These are phyloP conservation scores for Litchi chinensis DNA, from an alignment of 345 rosid species.

Conservation along the genomic window DNA sequence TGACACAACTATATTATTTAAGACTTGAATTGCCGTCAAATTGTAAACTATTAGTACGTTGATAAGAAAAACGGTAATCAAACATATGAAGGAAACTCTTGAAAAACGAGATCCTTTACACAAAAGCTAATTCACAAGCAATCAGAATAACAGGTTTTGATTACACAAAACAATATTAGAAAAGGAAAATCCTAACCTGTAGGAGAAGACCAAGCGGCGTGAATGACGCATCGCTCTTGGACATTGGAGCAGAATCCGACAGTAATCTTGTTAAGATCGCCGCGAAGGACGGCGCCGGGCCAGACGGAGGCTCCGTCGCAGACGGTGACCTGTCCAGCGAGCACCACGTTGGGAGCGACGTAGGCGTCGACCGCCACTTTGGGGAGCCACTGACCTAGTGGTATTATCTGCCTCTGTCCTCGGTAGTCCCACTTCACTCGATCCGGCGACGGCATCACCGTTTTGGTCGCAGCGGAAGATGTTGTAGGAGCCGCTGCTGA, in stretches of 20 bases:
- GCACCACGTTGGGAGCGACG: constrained; percentile 88
- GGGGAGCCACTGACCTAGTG: constrained; percentile 92
- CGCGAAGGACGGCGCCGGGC: constrained; percentile 89
- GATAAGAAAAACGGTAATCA: not conserved
- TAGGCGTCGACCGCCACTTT: constrained; percentile 96
- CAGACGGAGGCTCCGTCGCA: constrained; percentile 90
- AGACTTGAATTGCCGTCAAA: too few species aligned
- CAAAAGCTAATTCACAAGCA: not conserved
- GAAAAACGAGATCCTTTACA: not conserved
- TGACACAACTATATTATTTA: too few species aligned
- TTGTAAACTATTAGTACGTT: too few species aligned
- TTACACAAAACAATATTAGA: not conserved
- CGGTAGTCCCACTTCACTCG: constrained; percentile 96
- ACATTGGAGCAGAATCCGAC: constrained; percentile 92
- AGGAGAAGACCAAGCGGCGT: constrained; percentile 97
- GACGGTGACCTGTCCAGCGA: constrained; percentile 90
- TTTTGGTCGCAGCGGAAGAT: constrained; percentile 39
- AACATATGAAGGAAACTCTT: not conserved
- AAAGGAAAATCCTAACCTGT: constrained; percentile 54
- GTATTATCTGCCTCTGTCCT: constrained; percentile 91
- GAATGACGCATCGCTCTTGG: constrained; percentile 90
- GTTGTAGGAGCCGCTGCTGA: constrained; percentile 15
- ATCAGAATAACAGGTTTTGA: not conserved
- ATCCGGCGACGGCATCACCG: constrained; percentile 71
- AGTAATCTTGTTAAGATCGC: constrained; percentile 95